Conservation (phyloP, 768 basidiomycete species). For the Leccinum aurantiacum region DNA sequence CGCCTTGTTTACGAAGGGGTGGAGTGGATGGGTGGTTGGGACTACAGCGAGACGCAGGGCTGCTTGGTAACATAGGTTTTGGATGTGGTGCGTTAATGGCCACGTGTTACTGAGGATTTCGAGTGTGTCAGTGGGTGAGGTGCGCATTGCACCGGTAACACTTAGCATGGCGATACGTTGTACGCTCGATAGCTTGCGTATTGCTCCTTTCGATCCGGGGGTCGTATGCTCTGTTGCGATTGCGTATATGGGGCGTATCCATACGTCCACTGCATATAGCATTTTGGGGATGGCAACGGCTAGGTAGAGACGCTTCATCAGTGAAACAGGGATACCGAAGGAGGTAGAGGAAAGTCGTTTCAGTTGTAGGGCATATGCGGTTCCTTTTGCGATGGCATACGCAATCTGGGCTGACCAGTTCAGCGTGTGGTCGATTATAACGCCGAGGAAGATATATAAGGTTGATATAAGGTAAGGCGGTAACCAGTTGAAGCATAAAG, state of each 20-base stretch:
- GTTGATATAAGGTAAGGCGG: too few species aligned
- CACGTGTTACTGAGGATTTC: neutral
- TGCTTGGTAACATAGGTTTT: neutral
- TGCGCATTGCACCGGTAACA: neutral
- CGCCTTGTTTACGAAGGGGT: neutral
- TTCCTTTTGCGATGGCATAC: neutral
- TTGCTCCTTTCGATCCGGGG: neutral
- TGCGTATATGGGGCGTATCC: neutral
- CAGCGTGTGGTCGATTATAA: neutral
- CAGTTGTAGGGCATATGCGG: neutral
- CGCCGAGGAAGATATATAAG: conserved; percentile 4
- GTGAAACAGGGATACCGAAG: neutral
- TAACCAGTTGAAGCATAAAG: too few species aligned
- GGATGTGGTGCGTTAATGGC: neutral
- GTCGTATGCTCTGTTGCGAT: neutral
- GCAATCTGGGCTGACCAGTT: neutral
- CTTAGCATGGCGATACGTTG: neutral
- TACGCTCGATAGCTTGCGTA: neutral
- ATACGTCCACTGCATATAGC: neutral
- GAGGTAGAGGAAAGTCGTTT: neutral
- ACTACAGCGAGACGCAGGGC: neutral
- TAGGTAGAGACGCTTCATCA: neutral
- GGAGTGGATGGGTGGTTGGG: neutral
- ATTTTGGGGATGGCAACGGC: neutral
- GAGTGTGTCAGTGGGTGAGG: neutral